Evolutionary conservation across 768 basidiomycete genomes (phyloP), one percentile per base, ranked within the genome.

Genomic region (Boletus vinaceobasis): DNA sequence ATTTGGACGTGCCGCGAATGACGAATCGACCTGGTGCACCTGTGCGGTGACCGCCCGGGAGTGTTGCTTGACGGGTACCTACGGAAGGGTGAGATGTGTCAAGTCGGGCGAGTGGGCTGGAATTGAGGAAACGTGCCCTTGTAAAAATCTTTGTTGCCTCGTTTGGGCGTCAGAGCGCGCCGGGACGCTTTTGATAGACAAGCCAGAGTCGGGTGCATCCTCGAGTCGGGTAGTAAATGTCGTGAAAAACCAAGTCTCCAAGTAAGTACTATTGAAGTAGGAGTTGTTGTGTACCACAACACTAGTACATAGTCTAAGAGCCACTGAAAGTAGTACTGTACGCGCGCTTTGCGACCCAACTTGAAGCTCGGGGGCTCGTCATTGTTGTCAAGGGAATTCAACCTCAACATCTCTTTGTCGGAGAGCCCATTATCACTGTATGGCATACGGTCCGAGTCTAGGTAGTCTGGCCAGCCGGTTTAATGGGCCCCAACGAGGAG

Each of bases 71-170:
- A 37, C 93, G 75, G 21, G 87, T 94, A 36, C 93, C 92, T 93
- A 61, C 11, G 9, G 32, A 26, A 48, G 2, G 4, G 9, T 27
- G 1, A 21, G 26, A 13, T 11, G 15, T 13, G 46, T 55, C 33
- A 42, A n/a, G 19, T 14, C n/a, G 5, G 29, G 8, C 7, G 31
- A 31, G 54, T 15, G 10, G 43, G 29, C 5, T 52, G n/a, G 1
- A 44, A 47, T 15, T 37, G 15, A 19, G 17, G 38, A 36, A 8
- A 47, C 73, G n/a, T 7, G 88, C 96, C 96, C 73, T 98, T 98
- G 79, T 97, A 98, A 69, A 79, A 98, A 67, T 99, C 93, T 65
- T 98, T 98, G 75, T 97, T 97, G 15, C 83, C 96, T 44, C 85
- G 75, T 70, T 98, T 98, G 0, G 90, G 78, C 0, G 88, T 93